A percentile compares a stretch with the other conserved stretches of the same genome.
Evolutionary conservation across 1,284 basidiomycete species (phyloP).

Genomic region (Entoloma clypeatum): DNA sequence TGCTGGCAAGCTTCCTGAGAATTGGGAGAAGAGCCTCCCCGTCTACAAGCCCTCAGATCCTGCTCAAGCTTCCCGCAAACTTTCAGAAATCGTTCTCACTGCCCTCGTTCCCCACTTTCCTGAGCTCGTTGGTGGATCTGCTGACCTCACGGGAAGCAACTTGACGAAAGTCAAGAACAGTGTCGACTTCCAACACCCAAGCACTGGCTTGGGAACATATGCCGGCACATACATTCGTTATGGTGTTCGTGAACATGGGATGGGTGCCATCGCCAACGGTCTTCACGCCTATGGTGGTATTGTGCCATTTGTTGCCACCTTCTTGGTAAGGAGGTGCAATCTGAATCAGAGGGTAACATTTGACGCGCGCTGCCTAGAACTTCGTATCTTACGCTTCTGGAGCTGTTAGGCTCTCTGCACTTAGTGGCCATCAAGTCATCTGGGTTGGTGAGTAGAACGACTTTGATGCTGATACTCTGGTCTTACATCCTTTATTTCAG

Average conservation of each 20-base stretch:
- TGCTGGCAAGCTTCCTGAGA: constrained; percentile 75
- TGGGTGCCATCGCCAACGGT: constrained; percentile 95
- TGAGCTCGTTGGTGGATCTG: constrained; percentile 87
- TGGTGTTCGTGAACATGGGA: constrained; percentile 96
- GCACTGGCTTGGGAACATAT: constrained; percentile 81
- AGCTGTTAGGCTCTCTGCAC: constrained; percentile 87
- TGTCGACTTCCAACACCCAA: constrained; percentile 90
- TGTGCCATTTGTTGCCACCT: constrained; percentile 85
- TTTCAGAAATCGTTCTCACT: constrained; percentile 87
- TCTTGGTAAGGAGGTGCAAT: constrained; percentile 53
- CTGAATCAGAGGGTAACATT: background rate
- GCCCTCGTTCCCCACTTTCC: constrained; percentile 74
- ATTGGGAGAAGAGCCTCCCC: constrained; percentile 87
- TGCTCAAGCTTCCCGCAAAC: constrained; percentile 88
- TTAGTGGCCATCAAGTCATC: constrained; percentile 87
- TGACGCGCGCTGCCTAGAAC: constrained; percentile 49
- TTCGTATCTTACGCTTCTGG: constrained; percentile 94
- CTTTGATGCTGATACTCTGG: constrained; percentile 18
- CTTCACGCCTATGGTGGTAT: constrained; percentile 82
- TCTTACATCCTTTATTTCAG: constrained; percentile 30
- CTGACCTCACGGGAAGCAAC: constrained; percentile 92
- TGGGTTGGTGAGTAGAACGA: constrained; percentile 70
- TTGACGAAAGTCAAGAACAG: constrained; percentile 81
- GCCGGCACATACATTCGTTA: constrained; percentile 90
- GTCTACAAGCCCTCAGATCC: constrained; percentile 79